Evolutionary conservation across 208 protist species (phyloP).

Genomic region (Spongospora subterranea): DNA sequence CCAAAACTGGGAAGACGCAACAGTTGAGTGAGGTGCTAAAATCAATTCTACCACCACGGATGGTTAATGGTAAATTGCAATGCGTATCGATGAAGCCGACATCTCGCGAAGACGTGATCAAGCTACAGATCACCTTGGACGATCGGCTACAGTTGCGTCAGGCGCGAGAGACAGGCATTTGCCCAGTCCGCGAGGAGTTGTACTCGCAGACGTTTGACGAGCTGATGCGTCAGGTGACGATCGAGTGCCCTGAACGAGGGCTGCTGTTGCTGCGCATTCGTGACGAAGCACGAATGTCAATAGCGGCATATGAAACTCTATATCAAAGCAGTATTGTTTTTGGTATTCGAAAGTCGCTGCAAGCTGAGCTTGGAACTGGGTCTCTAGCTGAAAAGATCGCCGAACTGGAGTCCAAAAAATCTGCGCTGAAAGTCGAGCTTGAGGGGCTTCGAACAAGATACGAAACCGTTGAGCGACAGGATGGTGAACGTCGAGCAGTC

Average conservation of each 20-base stretch:
- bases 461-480: constrained; percentile 83
- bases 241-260: constrained; percentile 94
- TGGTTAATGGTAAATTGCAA: constrained; percentile 77
- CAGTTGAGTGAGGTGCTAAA: constrained; percentile 79
- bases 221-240: constrained; percentile 96
- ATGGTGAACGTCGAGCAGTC: constrained; percentile 81
- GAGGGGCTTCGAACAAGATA: constrained; percentile 78
- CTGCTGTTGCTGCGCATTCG: constrained; percentile 92
- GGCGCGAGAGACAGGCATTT: constrained; percentile 92
- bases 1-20: constrained; percentile 10
- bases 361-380: constrained; percentile 93
- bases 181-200: constrained; percentile 93
- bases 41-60: constrained; percentile 77
- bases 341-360: constrained; percentile 94
- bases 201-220: constrained; percentile 93
- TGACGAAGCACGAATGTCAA: constrained; percentile 91
- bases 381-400: constrained; percentile 82
- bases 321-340: constrained; percentile 86
- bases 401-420: neutral
- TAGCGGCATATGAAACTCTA: constrained; percentile 82
- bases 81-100: constrained; percentile 80
- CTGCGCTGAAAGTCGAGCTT: constrained; percentile 10
- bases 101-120: constrained; percentile 84
- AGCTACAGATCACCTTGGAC: constrained; percentile 86
- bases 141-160: constrained; percentile 85